Percentiles rank a stretch among this genome's conserved stretches.
phyloP scores from a whole-genome alignment of 495 filamentous ascomycete genomes.

The Aspergillus diversus region DNA sequence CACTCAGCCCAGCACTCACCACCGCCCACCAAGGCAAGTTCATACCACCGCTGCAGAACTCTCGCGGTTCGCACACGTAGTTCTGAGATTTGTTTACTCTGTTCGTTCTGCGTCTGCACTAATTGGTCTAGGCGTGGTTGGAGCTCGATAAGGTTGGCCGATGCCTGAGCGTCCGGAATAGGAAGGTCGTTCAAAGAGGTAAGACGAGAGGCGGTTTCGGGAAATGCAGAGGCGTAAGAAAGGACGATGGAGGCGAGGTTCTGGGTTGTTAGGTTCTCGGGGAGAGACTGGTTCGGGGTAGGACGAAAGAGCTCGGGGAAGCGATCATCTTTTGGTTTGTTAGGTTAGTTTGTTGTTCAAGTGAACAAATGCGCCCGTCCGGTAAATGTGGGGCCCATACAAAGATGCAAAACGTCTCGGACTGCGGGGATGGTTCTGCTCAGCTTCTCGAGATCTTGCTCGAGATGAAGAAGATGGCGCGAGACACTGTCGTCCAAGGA shows the following conservation, averaged over 20 bases:
- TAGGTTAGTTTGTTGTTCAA: conserved; percentile 12
- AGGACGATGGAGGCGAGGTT: conserved; percentile 69
- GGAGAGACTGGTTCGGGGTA: conserved; percentile 37
- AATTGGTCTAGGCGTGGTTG: conserved; percentile 72
- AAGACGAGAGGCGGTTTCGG: conserved; percentile 75
- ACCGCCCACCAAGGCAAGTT: conserved; percentile 66
- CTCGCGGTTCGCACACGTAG: conserved; percentile 73
- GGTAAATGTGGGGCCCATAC: conserved; percentile 29
- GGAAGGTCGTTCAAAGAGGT: conserved; percentile 79
- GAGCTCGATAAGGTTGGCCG: conserved; percentile 68
- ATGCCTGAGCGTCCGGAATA: conserved; percentile 68
- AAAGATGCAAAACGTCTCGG: conserved; percentile 54
- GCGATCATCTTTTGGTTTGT: conserved; percentile 51
- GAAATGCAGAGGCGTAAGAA: conserved; percentile 73
- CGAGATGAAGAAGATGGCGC: conserved; percentile 64
- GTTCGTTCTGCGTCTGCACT: conserved; percentile 66
- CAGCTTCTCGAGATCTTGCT: conserved; percentile 58
- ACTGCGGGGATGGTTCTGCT: conserved; percentile 50
- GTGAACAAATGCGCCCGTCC: neutral
- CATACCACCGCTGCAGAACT: conserved; percentile 80
- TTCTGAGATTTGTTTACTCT: conserved; percentile 71
- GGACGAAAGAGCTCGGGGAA: conserved; percentile 63
- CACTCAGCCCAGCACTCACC: conserved; percentile 75
- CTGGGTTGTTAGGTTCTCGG: conserved; percentile 46
- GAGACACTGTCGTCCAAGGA: conserved; percentile 49